Conservation (phyloP, 306 rosid species). For the Trifolium subterraneum region DNA sequence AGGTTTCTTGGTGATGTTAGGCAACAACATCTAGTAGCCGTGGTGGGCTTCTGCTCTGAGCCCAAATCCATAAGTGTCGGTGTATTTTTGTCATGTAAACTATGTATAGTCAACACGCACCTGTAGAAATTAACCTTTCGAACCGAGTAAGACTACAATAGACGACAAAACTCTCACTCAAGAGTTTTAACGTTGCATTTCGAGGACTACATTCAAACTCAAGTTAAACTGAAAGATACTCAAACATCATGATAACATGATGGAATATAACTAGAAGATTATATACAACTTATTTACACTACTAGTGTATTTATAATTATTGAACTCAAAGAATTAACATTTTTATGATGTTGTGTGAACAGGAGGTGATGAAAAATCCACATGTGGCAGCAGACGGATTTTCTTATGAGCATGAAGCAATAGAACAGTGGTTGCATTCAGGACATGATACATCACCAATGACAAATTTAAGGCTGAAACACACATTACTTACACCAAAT, state of each 20-base stretch:
- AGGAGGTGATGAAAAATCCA: constrained; percentile 94
- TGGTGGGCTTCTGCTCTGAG: constrained; percentile 70
- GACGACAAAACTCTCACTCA: no score
- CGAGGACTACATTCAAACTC: no score
- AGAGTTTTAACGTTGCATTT: no score
- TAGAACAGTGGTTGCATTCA: constrained; percentile 64
- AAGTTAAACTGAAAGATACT: no score
- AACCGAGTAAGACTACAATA: no score
- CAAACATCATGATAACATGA: no score
- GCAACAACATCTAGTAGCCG: constrained; percentile 74
- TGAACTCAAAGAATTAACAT: background rate
- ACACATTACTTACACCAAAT: constrained; percentile 67
- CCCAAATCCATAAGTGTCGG: constrained; percentile 46
- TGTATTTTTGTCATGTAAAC: no score
- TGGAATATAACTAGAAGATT: no score
- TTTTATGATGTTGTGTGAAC: constrained; percentile 34
- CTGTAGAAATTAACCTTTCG: no score
- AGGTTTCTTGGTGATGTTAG: constrained; percentile 59
- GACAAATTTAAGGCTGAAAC: constrained; percentile 68
- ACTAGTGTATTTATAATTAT: background rate
- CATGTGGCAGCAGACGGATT: constrained; percentile 87
- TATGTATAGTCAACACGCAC: no score
- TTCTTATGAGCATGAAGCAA: constrained; percentile 80
- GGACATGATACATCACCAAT: constrained; percentile 77
- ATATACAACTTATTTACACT: no score